Evolutionary conservation across 148 eudicot species (phyloP).

Genomic region (Rhododendron ovatum): DNA sequence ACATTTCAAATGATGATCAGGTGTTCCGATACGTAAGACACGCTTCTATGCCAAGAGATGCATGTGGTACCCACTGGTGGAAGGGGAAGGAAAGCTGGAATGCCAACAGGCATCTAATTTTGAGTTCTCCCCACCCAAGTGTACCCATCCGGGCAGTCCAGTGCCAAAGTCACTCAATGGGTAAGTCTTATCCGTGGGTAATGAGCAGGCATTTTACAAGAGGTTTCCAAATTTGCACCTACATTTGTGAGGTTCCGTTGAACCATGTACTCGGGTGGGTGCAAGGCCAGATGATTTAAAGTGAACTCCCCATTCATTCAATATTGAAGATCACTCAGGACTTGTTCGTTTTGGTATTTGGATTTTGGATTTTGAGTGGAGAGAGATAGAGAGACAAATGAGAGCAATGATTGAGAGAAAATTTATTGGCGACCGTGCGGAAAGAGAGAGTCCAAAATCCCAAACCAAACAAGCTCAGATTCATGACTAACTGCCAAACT

Average conservation of each 20-base stretch:
- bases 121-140: neutral
- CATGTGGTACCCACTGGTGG: neutral
- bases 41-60: neutral
- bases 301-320: neutral
- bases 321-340: neutral
- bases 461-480: no score
- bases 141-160: neutral
- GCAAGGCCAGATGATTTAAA: neutral
- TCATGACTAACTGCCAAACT: neutral
- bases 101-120: neutral
- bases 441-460: no score
- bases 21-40: neutral
- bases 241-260: neutral
- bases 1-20: neutral
- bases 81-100: neutral
- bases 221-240: neutral
- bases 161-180: neutral
- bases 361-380: no score
- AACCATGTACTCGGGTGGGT: neutral
- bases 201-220: neutral
- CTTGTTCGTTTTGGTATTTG: no score
- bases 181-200: neutral
- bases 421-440: no score
- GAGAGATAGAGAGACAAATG: no score
- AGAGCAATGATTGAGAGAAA: no score